Evolutionary conservation across 202 grass and related monocot genomes (phyloP).

Genomic region (Brachypodium distachyon): DNA sequence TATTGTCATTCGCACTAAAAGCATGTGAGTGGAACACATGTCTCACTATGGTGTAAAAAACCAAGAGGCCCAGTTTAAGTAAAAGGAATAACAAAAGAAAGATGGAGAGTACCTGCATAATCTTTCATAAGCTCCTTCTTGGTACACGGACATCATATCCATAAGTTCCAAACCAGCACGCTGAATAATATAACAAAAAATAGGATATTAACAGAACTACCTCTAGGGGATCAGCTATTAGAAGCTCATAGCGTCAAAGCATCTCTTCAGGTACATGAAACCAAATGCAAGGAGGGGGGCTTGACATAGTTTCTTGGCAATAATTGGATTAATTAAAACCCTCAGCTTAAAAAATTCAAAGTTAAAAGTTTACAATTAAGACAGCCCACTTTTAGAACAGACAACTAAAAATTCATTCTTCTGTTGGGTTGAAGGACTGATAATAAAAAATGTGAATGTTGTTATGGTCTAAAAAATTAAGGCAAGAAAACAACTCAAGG

Average conservation of each 20-base stretch:
- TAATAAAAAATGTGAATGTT: not conserved
- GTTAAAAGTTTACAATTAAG: not conserved
- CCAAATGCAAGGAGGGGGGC: not conserved
- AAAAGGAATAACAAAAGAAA: constrained; percentile 3
- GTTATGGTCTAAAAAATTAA: not conserved
- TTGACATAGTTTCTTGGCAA: constrained; percentile 1
- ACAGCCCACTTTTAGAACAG: not conserved
- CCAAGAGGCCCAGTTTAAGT: not conserved
- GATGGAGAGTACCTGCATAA: constrained; percentile 64
- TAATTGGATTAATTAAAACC: not conserved
- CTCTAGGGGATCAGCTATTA: not conserved
- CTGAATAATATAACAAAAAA: constrained; percentile 45
- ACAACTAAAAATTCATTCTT: not conserved
- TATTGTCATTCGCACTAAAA: constrained; percentile 1
- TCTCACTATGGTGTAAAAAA: not conserved
- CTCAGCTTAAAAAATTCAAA: not conserved
- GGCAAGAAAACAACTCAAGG: not conserved
- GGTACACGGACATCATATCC: constrained; percentile 99
- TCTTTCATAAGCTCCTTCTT: constrained; percentile 98
- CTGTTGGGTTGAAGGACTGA: not conserved
- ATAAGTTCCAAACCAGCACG: constrained; percentile 99
- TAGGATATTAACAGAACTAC: not conserved
- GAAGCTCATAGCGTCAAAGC: not conserved
- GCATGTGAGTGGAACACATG: not conserved
- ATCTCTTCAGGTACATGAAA: not conserved